These are phyloP conservation scores for Schizonepeta tenuifolia DNA, from an alignment of 257 asterid genomes.

Conservation along the genomic window DNA sequence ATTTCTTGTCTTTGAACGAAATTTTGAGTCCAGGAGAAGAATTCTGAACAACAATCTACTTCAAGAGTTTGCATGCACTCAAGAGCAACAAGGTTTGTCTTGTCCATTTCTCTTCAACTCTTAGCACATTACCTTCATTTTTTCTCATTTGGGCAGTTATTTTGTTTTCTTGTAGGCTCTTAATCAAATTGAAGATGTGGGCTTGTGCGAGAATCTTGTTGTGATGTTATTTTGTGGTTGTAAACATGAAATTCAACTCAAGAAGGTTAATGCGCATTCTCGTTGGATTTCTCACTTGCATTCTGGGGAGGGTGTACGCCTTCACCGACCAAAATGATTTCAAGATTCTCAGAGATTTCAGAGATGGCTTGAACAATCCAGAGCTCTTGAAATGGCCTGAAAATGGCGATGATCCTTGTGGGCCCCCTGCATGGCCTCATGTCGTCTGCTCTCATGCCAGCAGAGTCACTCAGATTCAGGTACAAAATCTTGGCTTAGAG, in stretches of 20 bases:
- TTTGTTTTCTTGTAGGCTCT: background rate
- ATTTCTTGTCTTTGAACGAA: background rate
- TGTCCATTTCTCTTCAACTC: conserved; percentile 17
- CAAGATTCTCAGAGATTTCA: conserved; percentile 62
- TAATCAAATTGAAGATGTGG: conserved; percentile 29
- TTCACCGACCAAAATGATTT: conserved; percentile 65
- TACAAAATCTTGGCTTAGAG: conserved; percentile 60
- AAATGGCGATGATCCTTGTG: conserved; percentile 72
- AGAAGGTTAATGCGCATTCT: conserved; percentile 39
- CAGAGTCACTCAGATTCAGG: conserved; percentile 88
- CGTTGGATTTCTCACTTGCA: conserved; percentile 28
- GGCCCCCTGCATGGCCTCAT: conserved; percentile 83
- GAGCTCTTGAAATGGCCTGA: conserved; percentile 77
- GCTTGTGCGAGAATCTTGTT: conserved; percentile 34
- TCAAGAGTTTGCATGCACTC: conserved; percentile 39
- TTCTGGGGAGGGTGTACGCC: conserved; percentile 43
- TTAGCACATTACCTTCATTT: conserved; percentile 20
- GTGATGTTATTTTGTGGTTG: conserved; percentile 26
- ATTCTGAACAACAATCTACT: background rate
- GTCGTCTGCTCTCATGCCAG: conserved; percentile 60
- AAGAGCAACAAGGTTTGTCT: conserved; percentile 37
- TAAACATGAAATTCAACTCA: conserved; percentile 38
- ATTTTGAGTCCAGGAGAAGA: conserved; percentile 14
- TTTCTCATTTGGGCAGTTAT: conserved; percentile 11
- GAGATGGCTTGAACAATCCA: conserved; percentile 62